These are phyloP conservation scores for Beauveria pseudobassiana DNA, from an alignment of 2,329 filamentous ascomycete species.

Conservation along the genomic window DNA sequence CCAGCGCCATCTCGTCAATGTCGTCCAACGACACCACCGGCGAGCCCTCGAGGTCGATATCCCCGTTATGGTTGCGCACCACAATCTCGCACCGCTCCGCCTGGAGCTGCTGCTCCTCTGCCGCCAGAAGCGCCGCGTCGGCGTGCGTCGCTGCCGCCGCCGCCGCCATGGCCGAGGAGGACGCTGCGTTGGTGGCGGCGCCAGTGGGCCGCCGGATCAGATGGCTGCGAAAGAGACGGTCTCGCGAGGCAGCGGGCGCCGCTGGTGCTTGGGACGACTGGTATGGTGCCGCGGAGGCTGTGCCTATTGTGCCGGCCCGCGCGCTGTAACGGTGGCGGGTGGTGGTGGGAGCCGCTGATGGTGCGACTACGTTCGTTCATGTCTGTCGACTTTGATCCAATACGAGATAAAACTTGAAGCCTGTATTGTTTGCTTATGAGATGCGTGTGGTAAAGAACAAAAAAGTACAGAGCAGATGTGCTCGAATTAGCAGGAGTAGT, in stretches of 20 bases:
- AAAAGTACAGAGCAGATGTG: not conserved
- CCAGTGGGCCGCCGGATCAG: slow-evolving; percentile 50
- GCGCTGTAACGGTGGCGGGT: slow-evolving; percentile 3
- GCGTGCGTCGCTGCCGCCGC: too few species aligned
- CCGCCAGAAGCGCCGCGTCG: slow-evolving; percentile 43
- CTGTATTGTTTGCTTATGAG: not conserved
- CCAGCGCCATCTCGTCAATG: slow-evolving; percentile 46
- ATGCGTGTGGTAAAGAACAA: not conserved
- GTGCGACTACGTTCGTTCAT: slow-evolving; percentile 10
- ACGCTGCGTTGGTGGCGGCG: slow-evolving; percentile 2
- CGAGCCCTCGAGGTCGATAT: slow-evolving; percentile 53
- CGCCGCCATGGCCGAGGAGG: slow-evolving; percentile 39
- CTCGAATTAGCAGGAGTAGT: not conserved
- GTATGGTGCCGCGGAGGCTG: not conserved
- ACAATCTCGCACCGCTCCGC: slow-evolving; percentile 50
- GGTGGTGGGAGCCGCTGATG: not conserved
- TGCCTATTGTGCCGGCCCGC: not conserved
- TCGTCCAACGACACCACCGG: slow-evolving; percentile 46
- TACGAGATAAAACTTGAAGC: not conserved
- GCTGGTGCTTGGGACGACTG: not conserved
- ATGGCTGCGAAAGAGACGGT: slow-evolving; percentile 48
- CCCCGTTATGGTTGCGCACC: slow-evolving; percentile 54
- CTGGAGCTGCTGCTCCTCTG: slow-evolving; percentile 24
- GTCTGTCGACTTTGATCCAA: not conserved
- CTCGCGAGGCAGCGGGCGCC: not conserved